These are phyloP conservation scores for Cokeromyces recurvatus DNA, from an alignment of 371 early-diverging fungal species.

Conservation along the genomic window DNA sequence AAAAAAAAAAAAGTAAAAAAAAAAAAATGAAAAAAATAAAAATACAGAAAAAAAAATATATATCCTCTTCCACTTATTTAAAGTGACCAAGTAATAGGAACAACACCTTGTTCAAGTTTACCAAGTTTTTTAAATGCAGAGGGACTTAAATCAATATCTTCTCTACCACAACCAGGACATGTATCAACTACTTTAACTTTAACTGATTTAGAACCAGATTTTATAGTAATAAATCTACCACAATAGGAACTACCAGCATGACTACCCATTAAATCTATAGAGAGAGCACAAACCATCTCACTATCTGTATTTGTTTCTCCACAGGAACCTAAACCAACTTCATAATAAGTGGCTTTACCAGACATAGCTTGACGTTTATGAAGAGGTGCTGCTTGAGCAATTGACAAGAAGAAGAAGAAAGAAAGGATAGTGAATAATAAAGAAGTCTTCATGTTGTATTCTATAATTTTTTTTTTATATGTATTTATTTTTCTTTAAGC, in stretches of 20 bases:
- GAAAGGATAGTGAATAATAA: no score
- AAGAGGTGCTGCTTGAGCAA: no score
- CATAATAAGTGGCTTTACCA: slow-evolving; percentile 28
- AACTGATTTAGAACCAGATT: slow-evolving; percentile 22
- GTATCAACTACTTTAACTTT: slow-evolving; percentile 42
- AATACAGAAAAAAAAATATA: no score
- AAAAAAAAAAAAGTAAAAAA: no score
- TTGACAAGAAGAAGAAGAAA: no score
- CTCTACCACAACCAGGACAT: slow-evolving; percentile 40
- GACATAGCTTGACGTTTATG: no score
- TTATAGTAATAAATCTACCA: slow-evolving; percentile 25
- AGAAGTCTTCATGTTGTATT: no score
- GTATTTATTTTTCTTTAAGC: no score
- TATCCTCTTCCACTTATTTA: no score
- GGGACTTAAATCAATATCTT: slow-evolving; percentile 34
- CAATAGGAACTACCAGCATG: slow-evolving; percentile 26
- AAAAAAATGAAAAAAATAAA: no score
- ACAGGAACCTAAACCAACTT: slow-evolving; percentile 29
- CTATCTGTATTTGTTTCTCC: slow-evolving; percentile 20
- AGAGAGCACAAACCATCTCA: slow-evolving; percentile 29
- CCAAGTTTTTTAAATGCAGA: slow-evolving; percentile 45
- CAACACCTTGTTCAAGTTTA: slow-evolving; percentile 25
- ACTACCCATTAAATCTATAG: slow-evolving; percentile 24
- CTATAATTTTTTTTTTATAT: no score
- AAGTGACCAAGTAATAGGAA: slow-evolving; percentile 40